A percentile compares a stretch with the other conserved stretches of the same genome.
phyloP scores from a whole-genome alignment of 345 rosid genomes.

The Populus nigra region DNA sequence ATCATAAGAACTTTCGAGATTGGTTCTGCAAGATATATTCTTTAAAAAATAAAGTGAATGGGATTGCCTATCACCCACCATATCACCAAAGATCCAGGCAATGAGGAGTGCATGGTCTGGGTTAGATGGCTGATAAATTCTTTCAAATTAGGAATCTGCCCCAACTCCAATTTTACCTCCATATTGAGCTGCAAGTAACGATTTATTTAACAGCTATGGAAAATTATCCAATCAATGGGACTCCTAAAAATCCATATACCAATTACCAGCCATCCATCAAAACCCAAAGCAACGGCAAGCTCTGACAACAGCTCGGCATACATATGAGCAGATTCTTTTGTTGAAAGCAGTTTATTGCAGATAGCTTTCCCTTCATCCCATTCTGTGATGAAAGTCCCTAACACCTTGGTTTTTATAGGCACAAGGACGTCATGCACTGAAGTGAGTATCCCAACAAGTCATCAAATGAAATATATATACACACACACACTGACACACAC shows the following conservation, averaged over 20 bases:
- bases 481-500: neutral
- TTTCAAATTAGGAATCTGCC: constrained; percentile 53
- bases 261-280: constrained; percentile 91
- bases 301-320: constrained; percentile 73
- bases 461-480: no score
- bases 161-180: constrained; percentile 51
- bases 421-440: constrained; percentile 5
- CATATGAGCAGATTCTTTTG: constrained; percentile 64
- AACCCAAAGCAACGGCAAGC: constrained; percentile 63
- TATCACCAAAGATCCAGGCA: constrained; percentile 74
- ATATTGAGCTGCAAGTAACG: constrained; percentile 60
- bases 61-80: constrained; percentile 47
- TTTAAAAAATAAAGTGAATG: neutral
- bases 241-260: no score
- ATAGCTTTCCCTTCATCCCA: constrained; percentile 60
- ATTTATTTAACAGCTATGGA: neutral
- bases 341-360: constrained; percentile 55
- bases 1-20: neutral
- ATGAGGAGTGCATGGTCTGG: constrained; percentile 55
- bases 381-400: constrained; percentile 89
- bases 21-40: neutral
- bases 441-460: no score
- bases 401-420: constrained; percentile 47
- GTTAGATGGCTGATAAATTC: constrained; percentile 74
- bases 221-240: neutral